phyloP scores from a whole-genome alignment of 345 rosid genomes.

The Salix brachista region DNA sequence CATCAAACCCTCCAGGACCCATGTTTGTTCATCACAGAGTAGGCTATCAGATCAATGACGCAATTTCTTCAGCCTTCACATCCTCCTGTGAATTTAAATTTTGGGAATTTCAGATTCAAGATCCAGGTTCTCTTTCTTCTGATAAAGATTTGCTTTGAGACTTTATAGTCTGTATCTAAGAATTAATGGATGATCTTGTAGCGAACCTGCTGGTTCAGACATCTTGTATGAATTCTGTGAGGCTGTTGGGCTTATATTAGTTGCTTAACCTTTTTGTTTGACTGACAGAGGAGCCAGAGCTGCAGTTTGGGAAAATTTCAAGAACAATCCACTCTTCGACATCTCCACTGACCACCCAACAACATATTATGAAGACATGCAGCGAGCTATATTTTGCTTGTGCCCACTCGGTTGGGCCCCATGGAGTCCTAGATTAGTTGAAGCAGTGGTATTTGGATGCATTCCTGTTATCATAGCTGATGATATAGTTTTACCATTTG shows the following conservation, averaged over 20 bases:
- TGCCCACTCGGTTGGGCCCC: conserved; percentile 99
- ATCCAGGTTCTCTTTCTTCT: neutral
- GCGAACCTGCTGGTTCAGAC: neutral
- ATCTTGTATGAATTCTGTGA: neutral
- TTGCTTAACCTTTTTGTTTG: conserved; percentile 9
- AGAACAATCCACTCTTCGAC: conserved; percentile 87
- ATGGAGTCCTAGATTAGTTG: conserved; percentile 96
- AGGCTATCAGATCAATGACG: too few species aligned
- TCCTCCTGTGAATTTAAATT: neutral
- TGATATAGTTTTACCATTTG: conserved; percentile 85
- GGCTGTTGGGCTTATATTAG: neutral
- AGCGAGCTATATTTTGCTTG: conserved; percentile 81
- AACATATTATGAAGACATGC: conserved; percentile 97
- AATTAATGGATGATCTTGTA: neutral
- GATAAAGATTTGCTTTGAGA: neutral
- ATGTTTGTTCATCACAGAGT: neutral
- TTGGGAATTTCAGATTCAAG: neutral
- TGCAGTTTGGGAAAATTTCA: conserved; percentile 98
- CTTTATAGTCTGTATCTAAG: neutral
- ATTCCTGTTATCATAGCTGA: conserved; percentile 96
- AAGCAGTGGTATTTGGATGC: conserved; percentile 98
- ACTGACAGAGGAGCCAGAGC: conserved; percentile 87
- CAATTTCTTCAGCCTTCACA: neutral
- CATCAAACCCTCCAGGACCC: neutral
- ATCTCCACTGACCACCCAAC: conserved; percentile 94